Base-by-base conservation (phyloP, 139 green algal species). In the Deuterostichococcus epilithicus region DNA sequence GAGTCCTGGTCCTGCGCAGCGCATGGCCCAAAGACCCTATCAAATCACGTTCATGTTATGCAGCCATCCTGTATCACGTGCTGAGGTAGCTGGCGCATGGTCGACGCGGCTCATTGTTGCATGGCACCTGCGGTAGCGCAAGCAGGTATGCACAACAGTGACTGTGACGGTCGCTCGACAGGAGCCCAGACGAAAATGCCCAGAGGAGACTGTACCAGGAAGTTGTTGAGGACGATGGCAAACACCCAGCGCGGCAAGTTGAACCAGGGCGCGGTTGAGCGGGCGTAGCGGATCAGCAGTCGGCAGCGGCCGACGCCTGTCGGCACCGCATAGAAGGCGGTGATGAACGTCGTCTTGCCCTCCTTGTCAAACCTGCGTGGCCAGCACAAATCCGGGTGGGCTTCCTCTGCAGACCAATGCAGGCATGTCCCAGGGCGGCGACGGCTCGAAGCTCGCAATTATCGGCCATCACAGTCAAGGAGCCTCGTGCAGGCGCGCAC, bases 311-410 rank as follows among this genome's bases (percentile, higher is more conserved):
- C 79, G 26, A 80, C 39, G 37, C 79, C 72, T 26, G 26, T 30
- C 0, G 76, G 76, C 47, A 65, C 38, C 20, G 72, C 36, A 33
- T 78, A 84, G 70, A 84, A 84, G 37, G 68, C 75, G 1, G 74
- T 74, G 70, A 84, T 84, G 70, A 80, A 80, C 32, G 44, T 74
- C 2, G 74, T 77, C 32, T 38, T 73, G 70, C 77, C 44, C 25
- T 68, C 15, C 26, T 68, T 32, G 26, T 68, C 59, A n/a, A 68
- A 68, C 59, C 25, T 68, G 25, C 26, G n/a, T n/a, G n/a, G n/a
- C n/a, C n/a, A n/a, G n/a, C n/a, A n/a, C n/a, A n/a, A 34, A 8
- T 32, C 59, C 23, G 20, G 4, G 23, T 68, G 59, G 26, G 25
- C 26, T 33, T 22, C 25, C 23, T 68, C 10, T n/a, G 4, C 26